Conservation (phyloP, 805 yeast genomes). For the Debaryomyces hansenii region DNA sequence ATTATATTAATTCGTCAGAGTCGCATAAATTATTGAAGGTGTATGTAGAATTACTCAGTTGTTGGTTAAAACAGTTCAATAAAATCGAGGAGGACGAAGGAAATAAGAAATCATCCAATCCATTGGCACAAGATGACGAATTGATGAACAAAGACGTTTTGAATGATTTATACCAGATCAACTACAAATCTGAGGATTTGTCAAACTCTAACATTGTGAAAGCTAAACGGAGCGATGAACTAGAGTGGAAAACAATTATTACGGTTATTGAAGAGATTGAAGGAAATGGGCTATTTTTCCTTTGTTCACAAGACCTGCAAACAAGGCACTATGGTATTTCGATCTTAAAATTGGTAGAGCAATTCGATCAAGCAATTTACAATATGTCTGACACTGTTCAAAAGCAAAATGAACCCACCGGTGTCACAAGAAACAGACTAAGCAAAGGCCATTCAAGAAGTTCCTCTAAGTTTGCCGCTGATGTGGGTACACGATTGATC, state of each 20-base stretch:
- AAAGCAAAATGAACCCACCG: neutral
- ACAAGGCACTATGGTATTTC: slow-evolving; percentile 75
- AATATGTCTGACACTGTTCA: slow-evolving; percentile 39
- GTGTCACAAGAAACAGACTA: neutral
- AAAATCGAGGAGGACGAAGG: slow-evolving; percentile 13
- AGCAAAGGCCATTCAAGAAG: slow-evolving; percentile 49
- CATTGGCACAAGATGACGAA: slow-evolving; percentile 33
- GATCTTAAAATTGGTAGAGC: slow-evolving; percentile 75
- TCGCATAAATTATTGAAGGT: slow-evolving; percentile 61
- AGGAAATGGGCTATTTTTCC: slow-evolving; percentile 89
- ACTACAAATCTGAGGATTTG: slow-evolving; percentile 40
- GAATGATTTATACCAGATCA: slow-evolving; percentile 46
- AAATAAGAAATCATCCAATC: slow-evolving; percentile 20
- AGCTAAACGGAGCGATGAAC: slow-evolving; percentile 49
- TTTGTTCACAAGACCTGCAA: slow-evolving; percentile 82
- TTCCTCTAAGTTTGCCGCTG: slow-evolving; percentile 74
- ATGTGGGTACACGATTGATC: slow-evolving; percentile 71
- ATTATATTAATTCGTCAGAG: slow-evolving; percentile 59
- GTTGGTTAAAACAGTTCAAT: slow-evolving; percentile 76
- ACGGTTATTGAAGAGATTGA: slow-evolving; percentile 93
- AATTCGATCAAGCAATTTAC: slow-evolving; percentile 80
- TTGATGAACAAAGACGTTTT: slow-evolving; percentile 37
- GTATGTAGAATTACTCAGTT: slow-evolving; percentile 74
- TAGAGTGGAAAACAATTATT: slow-evolving; percentile 75
- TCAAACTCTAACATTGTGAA: slow-evolving; percentile 13